These are phyloP conservation scores for Annulohypoxylon stygium DNA, from an alignment of 495 filamentous ascomycete species.

Conservation along the genomic window DNA sequence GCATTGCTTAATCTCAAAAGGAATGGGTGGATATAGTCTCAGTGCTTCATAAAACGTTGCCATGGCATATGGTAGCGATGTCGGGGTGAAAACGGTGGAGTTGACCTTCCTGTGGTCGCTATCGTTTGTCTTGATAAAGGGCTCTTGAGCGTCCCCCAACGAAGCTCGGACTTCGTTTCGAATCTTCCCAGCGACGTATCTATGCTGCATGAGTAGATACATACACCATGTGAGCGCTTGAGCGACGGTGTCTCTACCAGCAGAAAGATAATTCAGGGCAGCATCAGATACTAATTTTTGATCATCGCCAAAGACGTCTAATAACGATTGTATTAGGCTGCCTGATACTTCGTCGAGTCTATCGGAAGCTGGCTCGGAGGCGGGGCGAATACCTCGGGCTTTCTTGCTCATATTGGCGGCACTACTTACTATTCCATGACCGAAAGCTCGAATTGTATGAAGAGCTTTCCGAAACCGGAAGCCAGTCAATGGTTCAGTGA, in stretches of 20 bases:
- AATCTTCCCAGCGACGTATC: conserved; percentile 52
- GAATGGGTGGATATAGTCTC: conserved; percentile 70
- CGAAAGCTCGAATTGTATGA: conserved; percentile 62
- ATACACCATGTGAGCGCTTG: conserved; percentile 72
- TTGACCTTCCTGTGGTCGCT: conserved; percentile 38
- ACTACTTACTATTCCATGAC: conserved; percentile 63
- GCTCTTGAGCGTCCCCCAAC: conserved; percentile 5
- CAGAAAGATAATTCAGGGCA: conserved; percentile 71
- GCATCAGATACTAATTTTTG: conserved; percentile 66
- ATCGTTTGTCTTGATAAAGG: conserved; percentile 9
- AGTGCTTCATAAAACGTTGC: conserved; percentile 70
- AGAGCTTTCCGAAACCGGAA: conserved; percentile 60
- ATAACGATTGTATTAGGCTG: conserved; percentile 68
- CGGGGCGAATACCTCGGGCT: not conserved
- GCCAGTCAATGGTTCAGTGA: conserved; percentile 67
- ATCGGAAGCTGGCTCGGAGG: conserved; percentile 32
- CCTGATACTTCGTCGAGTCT: conserved; percentile 62
- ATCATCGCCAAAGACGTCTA: conserved; percentile 65
- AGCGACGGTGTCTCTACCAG: conserved; percentile 70
- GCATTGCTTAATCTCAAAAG: conserved; percentile 71
- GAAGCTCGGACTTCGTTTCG: conserved; percentile 56
- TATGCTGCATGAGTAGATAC: conserved; percentile 67
- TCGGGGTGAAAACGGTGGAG: conserved; percentile 57
- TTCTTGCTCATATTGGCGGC: conserved; percentile 54
- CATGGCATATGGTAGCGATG: conserved; percentile 64